These are phyloP conservation scores for Hyparrhenia diplandra DNA, from an alignment of 176 grass and related monocot genomes.

Conservation along the genomic window DNA sequence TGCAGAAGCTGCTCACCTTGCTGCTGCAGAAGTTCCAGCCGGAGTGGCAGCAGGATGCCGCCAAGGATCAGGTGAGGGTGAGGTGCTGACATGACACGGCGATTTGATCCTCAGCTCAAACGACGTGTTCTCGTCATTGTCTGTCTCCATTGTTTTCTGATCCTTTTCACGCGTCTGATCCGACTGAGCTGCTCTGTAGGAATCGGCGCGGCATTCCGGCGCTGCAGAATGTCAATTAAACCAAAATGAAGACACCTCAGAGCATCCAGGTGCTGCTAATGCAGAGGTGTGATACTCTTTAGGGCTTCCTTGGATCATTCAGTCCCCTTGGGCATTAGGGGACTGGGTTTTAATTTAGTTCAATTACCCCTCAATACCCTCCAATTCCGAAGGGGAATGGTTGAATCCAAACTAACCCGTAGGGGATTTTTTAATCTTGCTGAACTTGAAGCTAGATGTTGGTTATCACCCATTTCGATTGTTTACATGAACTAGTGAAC, in stretches of 20 bases:
- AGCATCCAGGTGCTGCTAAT: slow-evolving; percentile 25
- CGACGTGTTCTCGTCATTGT: not conserved
- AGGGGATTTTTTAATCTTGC: too few relatives aligned
- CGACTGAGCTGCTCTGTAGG: slow-evolving; percentile 25
- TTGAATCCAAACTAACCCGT: too few relatives aligned
- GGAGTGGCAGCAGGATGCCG: slow-evolving; percentile 62
- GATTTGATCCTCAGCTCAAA: not conserved
- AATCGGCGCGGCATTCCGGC: not conserved
- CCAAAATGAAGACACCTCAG: slow-evolving; percentile 30
- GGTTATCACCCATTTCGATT: not conserved
- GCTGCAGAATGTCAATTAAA: slow-evolving; percentile 20
- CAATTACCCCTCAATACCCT: too few relatives aligned
- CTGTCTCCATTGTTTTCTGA: not conserved
- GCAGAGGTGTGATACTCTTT: not conserved
- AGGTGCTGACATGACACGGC: not conserved
- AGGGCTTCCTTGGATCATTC: too few relatives aligned
- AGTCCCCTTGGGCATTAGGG: too few relatives aligned
- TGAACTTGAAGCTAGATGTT: not conserved
- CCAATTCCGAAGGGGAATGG: too few relatives aligned
- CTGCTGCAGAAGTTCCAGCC: slow-evolving; percentile 90
- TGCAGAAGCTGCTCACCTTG: slow-evolving; percentile 77
- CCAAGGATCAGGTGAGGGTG: slow-evolving; percentile 60
- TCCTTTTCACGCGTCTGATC: not conserved
- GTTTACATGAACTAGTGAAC: not conserved
- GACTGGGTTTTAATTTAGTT: too few relatives aligned